These are phyloP conservation scores for Henckelia pumila DNA, from an alignment of 257 asterid species.

Conservation along the genomic window DNA sequence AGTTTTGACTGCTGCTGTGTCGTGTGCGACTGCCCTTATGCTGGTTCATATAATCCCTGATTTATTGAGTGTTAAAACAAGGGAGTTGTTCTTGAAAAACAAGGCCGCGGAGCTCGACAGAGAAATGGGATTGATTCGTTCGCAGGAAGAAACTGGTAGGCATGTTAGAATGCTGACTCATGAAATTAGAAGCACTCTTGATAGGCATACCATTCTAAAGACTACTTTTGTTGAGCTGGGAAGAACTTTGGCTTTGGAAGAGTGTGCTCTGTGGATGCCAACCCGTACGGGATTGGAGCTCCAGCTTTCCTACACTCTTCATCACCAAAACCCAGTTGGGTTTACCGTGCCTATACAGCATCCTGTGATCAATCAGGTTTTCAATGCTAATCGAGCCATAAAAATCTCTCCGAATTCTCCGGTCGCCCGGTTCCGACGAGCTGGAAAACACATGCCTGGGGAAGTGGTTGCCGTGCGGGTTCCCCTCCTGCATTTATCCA, in stretches of 20 bases:
- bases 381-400: conserved; percentile 66
- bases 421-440: conserved; percentile 72
- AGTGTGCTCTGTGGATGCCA: conserved; percentile 99
- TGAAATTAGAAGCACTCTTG: conserved; percentile 98
- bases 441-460: conserved; percentile 79
- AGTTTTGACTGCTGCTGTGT: conserved; percentile 79
- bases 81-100: conserved; percentile 86
- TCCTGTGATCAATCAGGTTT: conserved; percentile 77
- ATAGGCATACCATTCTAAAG: conserved; percentile 86
- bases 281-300: conserved; percentile 88
- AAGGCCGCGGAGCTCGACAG: conserved; percentile 96
- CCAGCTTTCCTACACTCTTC: conserved; percentile 91
- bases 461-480: conserved; percentile 97
- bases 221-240: conserved; percentile 96
- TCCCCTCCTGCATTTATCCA: conserved; percentile 79
- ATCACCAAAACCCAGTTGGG: conserved; percentile 84
- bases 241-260: conserved; percentile 82
- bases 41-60: conserved; percentile 97
- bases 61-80: conserved; percentile 85
- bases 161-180: conserved; percentile 98
- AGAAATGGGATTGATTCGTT: conserved; percentile 94
- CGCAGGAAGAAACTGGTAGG: conserved; percentile 97
- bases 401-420: conserved; percentile 85
- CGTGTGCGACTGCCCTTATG: conserved; percentile 96
- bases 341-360: conserved; percentile 83